phyloP scores from a whole-genome alignment of 1,284 basidiomycete species.

The Ustilago loliicola region DNA sequence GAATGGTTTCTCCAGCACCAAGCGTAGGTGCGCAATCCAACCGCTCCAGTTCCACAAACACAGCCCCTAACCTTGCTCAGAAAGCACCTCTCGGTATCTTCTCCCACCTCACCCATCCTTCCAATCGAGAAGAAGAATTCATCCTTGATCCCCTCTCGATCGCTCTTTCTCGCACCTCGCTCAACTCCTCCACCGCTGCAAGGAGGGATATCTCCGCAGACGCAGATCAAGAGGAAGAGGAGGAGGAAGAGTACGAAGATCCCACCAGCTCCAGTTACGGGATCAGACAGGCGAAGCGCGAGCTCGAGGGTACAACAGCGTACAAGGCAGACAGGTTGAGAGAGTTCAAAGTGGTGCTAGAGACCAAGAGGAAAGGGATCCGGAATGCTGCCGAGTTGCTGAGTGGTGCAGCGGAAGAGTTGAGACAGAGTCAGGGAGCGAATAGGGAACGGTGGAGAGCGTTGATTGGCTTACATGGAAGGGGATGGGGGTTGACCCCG shows the following conservation, averaged over 20 bases:
- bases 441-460: slow-evolving; percentile 56
- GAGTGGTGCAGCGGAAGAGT: slow-evolving; percentile 46
- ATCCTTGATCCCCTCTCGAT: slow-evolving; percentile 47
- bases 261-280: slow-evolving; percentile 21
- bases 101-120: slow-evolving; percentile 15
- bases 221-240: slow-evolving; percentile 16
- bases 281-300: slow-evolving; percentile 25
- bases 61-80: not conserved
- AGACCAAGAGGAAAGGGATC: slow-evolving; percentile 48
- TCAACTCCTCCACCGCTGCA: slow-evolving; percentile 19
- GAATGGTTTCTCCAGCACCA: slow-evolving; percentile 32
- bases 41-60: slow-evolving; percentile 13
- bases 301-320: slow-evolving; percentile 13
- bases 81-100: slow-evolving; percentile 39
- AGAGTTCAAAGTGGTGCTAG: slow-evolving; percentile 48
- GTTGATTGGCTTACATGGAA: slow-evolving; percentile 44
- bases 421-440: slow-evolving; percentile 26
- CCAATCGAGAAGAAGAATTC: slow-evolving; percentile 39
- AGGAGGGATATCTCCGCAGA: slow-evolving; percentile 2
- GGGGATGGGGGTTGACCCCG: slow-evolving; percentile 60
- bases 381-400: slow-evolving; percentile 51
- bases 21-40: slow-evolving; percentile 26
- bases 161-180: slow-evolving; percentile 27
- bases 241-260: slow-evolving; percentile 32
- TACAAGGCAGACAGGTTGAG: slow-evolving; percentile 21